A percentile compares a stretch with the other conserved stretches of the same genome.
Conservation (phyloP, 495 filamentous ascomycete genomes). For the Penicillium alfredii region DNA sequence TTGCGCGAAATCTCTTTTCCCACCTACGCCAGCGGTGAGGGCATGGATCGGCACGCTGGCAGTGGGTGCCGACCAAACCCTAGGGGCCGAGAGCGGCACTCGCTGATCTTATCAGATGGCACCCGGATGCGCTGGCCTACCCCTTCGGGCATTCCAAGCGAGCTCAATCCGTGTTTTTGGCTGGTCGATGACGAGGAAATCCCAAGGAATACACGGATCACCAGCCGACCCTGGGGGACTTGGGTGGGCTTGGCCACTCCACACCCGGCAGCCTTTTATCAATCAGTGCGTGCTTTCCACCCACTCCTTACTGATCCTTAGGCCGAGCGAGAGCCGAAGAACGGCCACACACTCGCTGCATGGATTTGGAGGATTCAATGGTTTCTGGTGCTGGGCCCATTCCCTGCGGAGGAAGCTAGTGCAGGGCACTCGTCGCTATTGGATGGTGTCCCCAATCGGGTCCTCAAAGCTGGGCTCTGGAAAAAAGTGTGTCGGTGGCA, state of each 20-base stretch:
- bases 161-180: conserved; percentile 9
- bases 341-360: no score
- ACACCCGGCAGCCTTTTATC: conserved; percentile 19
- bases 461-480: no score
- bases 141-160: conserved; percentile 10
- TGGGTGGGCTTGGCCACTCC: conserved; percentile 9
- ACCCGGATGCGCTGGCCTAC: conserved; percentile 13
- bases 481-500: no score
- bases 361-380: no score
- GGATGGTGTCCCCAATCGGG: no score
- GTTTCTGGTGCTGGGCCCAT: no score
- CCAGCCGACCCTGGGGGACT: background rate
- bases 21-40: conserved; percentile 10
- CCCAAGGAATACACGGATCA: no score
- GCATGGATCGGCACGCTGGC: conserved; percentile 23
- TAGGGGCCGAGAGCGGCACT: conserved; percentile 11
- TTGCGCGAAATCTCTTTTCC: conserved; percentile 12
- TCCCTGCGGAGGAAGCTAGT: no score
- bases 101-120: conserved; percentile 31
- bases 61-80: conserved; percentile 3
- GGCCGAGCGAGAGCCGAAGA: conserved; percentile 17
- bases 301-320: conserved; percentile 2
- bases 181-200: conserved; percentile 12
- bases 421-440: conserved; percentile 3
- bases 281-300: conserved; percentile 20